phyloP scores from a whole-genome alignment of 192 early-diverging fungal species.

The Entrophospora sp. region DNA sequence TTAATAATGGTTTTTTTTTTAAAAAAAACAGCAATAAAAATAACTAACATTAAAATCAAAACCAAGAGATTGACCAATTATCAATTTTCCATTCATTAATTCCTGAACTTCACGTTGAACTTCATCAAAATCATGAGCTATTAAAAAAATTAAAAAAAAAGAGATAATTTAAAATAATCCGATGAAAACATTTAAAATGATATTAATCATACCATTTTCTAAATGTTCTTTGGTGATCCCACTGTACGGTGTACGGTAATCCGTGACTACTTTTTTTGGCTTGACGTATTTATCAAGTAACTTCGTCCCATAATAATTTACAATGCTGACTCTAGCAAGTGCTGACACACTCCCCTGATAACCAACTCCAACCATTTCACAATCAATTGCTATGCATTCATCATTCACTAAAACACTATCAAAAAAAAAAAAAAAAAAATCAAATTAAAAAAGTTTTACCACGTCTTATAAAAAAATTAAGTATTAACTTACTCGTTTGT shows the following conservation, averaged over 20 bases:
- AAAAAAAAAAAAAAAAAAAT: neutral
- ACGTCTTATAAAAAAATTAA: neutral
- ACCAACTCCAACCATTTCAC: slow-evolving; percentile 82
- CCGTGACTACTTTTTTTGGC: slow-evolving; percentile 58
- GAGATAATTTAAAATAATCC: neutral
- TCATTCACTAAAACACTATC: too few species aligned
- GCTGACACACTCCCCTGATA: slow-evolving; percentile 48
- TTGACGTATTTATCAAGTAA: slow-evolving; percentile 59
- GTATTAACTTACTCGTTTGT: neutral
- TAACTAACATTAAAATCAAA: slow-evolving; percentile 53
- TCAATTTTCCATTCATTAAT: slow-evolving; percentile 54
- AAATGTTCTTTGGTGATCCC: slow-evolving; percentile 36
- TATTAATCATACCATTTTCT: neutral
- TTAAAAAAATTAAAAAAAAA: neutral
- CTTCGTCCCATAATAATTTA: slow-evolving; percentile 66
- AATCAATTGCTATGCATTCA: slow-evolving; percentile 64
- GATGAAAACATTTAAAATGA: neutral
- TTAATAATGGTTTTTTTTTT: neutral
- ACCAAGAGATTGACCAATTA: slow-evolving; percentile 64
- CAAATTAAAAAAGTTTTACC: neutral
- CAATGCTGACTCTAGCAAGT: slow-evolving; percentile 62
- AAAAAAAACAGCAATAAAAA: neutral
- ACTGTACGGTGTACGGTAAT: slow-evolving; percentile 67
- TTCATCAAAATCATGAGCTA: slow-evolving; percentile 42
- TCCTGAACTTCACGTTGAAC: slow-evolving; percentile 58